phyloP scores from a whole-genome alignment of 306 rosid species.

The Quercus agrifolia region DNA sequence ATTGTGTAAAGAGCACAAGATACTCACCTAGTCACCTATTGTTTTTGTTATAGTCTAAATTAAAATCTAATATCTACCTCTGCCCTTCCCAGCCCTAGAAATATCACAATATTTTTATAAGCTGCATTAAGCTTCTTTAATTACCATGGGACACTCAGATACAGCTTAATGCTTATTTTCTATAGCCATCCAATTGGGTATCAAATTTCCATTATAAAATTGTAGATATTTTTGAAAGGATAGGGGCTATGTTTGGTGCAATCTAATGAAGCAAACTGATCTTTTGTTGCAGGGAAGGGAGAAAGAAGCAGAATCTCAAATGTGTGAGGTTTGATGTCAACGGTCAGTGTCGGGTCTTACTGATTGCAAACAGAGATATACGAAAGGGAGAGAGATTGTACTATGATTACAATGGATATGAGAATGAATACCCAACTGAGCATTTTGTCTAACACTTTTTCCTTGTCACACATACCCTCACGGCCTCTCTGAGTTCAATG shows the following conservation, averaged over 20 bases:
- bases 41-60: neutral
- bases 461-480: neutral
- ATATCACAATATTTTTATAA: neutral
- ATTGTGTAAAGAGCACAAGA: neutral
- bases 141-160: neutral
- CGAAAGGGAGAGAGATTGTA: slow-evolving; percentile 87
- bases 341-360: slow-evolving; percentile 76
- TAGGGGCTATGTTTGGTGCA: neutral
- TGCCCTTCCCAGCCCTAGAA: neutral
- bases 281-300: slow-evolving; percentile 68
- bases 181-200: neutral
- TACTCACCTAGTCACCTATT: neutral
- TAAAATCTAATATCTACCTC: neutral
- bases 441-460: slow-evolving; percentile 54
- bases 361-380: slow-evolving; percentile 85
- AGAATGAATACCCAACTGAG: slow-evolving; percentile 90
- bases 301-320: slow-evolving; percentile 84
- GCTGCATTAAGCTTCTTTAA: neutral
- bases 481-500: neutral
- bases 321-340: slow-evolving; percentile 76
- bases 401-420: slow-evolving; percentile 87
- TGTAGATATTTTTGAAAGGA: neutral
- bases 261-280: slow-evolving; percentile 4
- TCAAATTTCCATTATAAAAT: neutral
- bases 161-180: neutral